Evolutionary conservation across 78 protist species (phyloP).

Genomic region (Dictyostelium firmibasis): DNA sequence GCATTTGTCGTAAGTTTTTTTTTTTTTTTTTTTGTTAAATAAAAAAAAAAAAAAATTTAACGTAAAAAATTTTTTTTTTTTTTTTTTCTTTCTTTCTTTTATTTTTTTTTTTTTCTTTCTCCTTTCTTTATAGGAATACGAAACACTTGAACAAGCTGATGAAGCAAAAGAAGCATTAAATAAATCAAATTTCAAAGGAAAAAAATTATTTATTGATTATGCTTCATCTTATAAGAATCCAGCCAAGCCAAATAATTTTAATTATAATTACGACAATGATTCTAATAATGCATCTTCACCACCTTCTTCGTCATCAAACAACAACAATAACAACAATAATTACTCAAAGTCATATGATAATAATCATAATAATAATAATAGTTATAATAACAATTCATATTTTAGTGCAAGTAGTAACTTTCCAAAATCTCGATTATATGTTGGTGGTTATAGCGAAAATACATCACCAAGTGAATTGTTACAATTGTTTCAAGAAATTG

Average conservation of each 20-base stretch:
- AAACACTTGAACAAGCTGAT: background rate
- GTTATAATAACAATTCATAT: background rate
- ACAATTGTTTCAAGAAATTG: conserved; percentile 11
- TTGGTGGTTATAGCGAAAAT: conserved; percentile 5
- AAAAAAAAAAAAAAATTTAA: background rate
- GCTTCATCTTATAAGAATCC: conserved; percentile 8
- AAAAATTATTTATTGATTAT: background rate
- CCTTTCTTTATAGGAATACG: background rate
- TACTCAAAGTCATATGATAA: background rate
- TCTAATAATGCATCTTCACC: no score
- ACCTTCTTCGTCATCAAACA: background rate
- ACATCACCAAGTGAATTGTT: background rate
- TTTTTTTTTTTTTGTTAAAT: background rate
- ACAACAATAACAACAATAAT: background rate
- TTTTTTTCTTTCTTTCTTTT: background rate
- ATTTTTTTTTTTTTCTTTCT: background rate
- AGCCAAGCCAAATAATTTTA: background rate
- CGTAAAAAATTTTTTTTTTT: background rate
- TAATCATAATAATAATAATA: background rate
- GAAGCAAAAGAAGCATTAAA: background rate
- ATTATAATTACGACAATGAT: conserved; percentile 5
- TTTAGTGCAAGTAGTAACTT: background rate
- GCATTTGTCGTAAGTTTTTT: conserved; percentile 33
- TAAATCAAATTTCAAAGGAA: background rate
- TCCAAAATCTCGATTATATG: conserved; percentile 9